Base-by-base conservation (phyloP, 768 basidiomycete genomes). In the Tricholoma sp. region DNA sequence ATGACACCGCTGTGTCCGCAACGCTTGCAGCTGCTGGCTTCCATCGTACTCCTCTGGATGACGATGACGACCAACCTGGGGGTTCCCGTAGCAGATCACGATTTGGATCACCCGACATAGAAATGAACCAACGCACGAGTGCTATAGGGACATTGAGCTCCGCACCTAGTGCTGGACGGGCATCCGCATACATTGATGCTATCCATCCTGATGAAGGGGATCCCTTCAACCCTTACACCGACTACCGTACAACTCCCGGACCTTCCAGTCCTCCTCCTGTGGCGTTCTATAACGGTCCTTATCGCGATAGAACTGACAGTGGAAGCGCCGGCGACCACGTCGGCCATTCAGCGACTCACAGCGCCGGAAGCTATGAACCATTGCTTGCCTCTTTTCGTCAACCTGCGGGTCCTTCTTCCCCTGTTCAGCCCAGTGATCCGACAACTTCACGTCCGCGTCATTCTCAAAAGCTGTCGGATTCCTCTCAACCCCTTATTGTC, bases 21-120 rank as follows among this genome's bases (percentile, higher is more conserved):
- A 83, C 83, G 5, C 77, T 88, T 52, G 83, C 85, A 8, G 89
- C 86, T 29, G 84, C 87, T 1, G 88, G 89, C 22, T 80, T 85
- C 67, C 78, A 82, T 64, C 81, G 89, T 51, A 73, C 79, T 0
- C 85, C 85, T 27, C 73, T 91, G 58, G 86, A 86, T 60, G 87
- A 85, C 53, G 83, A 86, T 53, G 81, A 82, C 22, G 75, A 75
- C 21, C 62, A 62, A 29, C 59, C 61, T 43, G 61, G 63, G 29
- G 62, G 58, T 43, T 63, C 58, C 12, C 65, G 63, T 11, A 61
- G 63, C 8, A 61, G 65, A 46, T 65, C 66, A 47, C 60, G 66
- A 52, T 59, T 67, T 55, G 67, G 64, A n/a, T 66, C 72, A 35
- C 59, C 67, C 6, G 69, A 68, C 55, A 60, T 72, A 27, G 75